Percentiles rank a stretch among this genome's conserved stretches.
phyloP scores from a whole-genome alignment of 1,284 basidiomycete genomes.

The Exobasidium cylindrosporum region DNA sequence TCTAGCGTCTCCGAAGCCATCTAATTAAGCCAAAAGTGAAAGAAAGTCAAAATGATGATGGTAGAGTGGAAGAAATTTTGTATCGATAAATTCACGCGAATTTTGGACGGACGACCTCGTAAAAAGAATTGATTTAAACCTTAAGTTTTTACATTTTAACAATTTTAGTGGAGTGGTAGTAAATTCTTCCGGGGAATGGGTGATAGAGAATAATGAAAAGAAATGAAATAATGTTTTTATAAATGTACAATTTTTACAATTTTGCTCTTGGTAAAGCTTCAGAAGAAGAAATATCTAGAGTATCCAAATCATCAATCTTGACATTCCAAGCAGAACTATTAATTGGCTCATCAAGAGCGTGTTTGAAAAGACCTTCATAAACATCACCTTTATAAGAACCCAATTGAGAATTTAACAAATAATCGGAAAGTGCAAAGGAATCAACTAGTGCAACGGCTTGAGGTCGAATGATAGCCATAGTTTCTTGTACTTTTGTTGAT shows the following conservation, averaged over 20 bases:
- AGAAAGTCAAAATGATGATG: neutral
- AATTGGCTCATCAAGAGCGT: slow-evolving; percentile 41
- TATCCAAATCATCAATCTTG: slow-evolving; percentile 44
- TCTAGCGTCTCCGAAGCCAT: neutral
- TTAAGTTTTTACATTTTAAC: no score
- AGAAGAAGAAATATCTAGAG: slow-evolving; percentile 32
- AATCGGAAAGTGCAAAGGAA: slow-evolving; percentile 54
- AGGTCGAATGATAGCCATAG: slow-evolving; percentile 53
- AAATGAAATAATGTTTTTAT: no score
- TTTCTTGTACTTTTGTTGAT: slow-evolving; percentile 50
- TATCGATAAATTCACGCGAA: no score
- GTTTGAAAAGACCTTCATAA: slow-evolving; percentile 51
- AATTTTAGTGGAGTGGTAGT: no score
- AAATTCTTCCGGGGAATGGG: no score
- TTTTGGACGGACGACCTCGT: no score
- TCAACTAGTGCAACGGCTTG: slow-evolving; percentile 52
- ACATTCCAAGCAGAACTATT: slow-evolving; percentile 54
- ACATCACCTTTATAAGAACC: slow-evolving; percentile 55
- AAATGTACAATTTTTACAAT: no score
- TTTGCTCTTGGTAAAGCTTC: slow-evolving; percentile 31
- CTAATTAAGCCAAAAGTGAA: neutral
- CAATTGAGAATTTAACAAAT: slow-evolving; percentile 54
- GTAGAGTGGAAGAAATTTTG: neutral
- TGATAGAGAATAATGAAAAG: no score
- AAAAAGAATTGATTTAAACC: no score